A percentile compares a stretch with the other conserved stretches of the same genome.
Evolutionary conservation across 164 flowering plant genomes (phyloP).

Genomic region (Vitis rotundifolia): DNA sequence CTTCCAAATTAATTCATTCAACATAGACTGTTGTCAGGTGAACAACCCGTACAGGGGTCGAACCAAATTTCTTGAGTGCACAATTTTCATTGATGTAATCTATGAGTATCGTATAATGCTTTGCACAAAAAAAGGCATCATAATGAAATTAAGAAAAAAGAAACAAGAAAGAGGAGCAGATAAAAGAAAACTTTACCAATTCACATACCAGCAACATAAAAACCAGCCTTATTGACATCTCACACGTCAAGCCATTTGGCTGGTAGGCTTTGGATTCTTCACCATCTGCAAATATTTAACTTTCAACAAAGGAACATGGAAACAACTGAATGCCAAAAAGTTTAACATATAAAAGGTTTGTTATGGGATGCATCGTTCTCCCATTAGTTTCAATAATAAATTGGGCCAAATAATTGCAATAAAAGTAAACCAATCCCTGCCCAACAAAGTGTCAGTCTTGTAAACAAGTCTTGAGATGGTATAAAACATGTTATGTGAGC

Average conservation of each 20-base stretch:
- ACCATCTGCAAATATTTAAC: constrained; percentile 92
- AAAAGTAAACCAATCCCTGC: too few species aligned
- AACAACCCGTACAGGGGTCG: background rate
- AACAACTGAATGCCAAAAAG: background rate
- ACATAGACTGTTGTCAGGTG: background rate
- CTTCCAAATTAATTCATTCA: too few species aligned
- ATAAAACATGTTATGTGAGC: too few species aligned
- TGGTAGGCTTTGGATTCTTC: constrained; percentile 69
- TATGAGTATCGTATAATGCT: too few species aligned
- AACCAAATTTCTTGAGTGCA: background rate
- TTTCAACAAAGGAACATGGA: constrained; percentile 33
- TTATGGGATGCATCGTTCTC: background rate
- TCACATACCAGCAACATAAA: constrained; percentile 86
- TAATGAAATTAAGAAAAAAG: too few species aligned
- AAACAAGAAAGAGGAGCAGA: background rate
- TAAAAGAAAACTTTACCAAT: background rate
- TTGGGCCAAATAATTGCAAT: background rate
- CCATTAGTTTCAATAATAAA: background rate
- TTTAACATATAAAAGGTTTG: background rate
- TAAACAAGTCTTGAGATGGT: too few species aligned
- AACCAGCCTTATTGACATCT: constrained; percentile 86
- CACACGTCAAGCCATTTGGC: constrained; percentile 90
- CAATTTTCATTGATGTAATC: background rate
- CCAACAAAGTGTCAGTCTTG: too few species aligned
- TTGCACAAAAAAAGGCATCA: too few species aligned